Percentiles rank a stretch among this genome's conserved stretches.
phyloP scores from a whole-genome alignment of 2,329 filamentous ascomycete genomes.

The Ceratocystis eucalypticola region DNA sequence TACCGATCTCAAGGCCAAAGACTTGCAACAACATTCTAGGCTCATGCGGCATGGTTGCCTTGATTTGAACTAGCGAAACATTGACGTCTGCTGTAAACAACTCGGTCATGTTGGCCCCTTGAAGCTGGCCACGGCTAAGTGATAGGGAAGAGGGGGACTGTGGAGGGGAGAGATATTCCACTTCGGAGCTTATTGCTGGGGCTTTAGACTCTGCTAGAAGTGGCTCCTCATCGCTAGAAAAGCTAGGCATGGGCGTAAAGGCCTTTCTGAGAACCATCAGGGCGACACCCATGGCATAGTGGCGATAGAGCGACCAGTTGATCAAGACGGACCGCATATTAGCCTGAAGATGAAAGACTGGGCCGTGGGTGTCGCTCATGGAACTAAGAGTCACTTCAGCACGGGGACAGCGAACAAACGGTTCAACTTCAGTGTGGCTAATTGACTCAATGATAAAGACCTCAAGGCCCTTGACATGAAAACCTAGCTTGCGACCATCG shows the following conservation, averaged over 20 bases:
- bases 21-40: slow-evolving; percentile 86
- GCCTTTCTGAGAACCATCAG: slow-evolving; percentile 48
- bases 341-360: slow-evolving; percentile 75
- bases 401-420: slow-evolving; percentile 72
- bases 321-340: slow-evolving; percentile 64
- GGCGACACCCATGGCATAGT: slow-evolving; percentile 80
- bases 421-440: slow-evolving; percentile 70
- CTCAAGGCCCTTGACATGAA: slow-evolving; percentile 74
- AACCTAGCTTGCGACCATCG: slow-evolving; percentile 68
- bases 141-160: slow-evolving; percentile 18
- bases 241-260: slow-evolving; percentile 20
- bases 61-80: slow-evolving; percentile 69
- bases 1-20: slow-evolving; percentile 67
- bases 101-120: slow-evolving; percentile 35
- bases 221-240: slow-evolving; percentile 4
- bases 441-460: slow-evolving; percentile 80
- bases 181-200: slow-evolving; percentile 17
- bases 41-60: slow-evolving; percentile 75
- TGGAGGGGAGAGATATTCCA: slow-evolving; percentile 30
- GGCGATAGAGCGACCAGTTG: slow-evolving; percentile 85
- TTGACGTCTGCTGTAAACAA: slow-evolving; percentile 72
- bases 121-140: slow-evolving; percentile 10
- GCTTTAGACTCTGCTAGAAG: slow-evolving; percentile 20
- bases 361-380: slow-evolving; percentile 71
- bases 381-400: slow-evolving; percentile 82